phyloP scores from a whole-genome alignment of 805 yeast species.

The Yarrowia sp. region DNA sequence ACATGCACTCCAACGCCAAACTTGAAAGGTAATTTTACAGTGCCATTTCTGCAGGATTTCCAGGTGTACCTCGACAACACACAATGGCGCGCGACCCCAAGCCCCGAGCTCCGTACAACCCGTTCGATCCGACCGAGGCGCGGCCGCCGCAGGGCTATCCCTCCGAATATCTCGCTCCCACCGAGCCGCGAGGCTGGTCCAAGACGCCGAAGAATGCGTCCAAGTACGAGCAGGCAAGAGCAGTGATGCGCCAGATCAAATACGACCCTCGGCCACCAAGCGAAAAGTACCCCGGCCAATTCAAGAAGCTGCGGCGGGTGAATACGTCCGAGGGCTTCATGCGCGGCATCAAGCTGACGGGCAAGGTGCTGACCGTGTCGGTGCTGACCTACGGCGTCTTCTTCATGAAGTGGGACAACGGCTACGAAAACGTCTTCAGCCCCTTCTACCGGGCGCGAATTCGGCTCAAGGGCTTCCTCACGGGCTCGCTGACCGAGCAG shows the following conservation, averaged over 20 bases:
- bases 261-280: slow-evolving; percentile 78
- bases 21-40: too few species aligned
- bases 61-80: background rate
- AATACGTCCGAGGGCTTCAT: slow-evolving; percentile 52
- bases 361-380: slow-evolving; percentile 49
- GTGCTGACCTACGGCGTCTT: slow-evolving; percentile 61
- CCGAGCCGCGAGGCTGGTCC: slow-evolving; percentile 54
- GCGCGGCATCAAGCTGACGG: slow-evolving; percentile 59
- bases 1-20: too few species aligned
- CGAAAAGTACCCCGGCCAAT: slow-evolving; percentile 74
- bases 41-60: too few species aligned
- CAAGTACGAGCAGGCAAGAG: slow-evolving; percentile 64
- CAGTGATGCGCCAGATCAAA: slow-evolving; percentile 68
- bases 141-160: slow-evolving; percentile 87
- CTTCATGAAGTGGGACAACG: slow-evolving; percentile 82
- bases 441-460: slow-evolving; percentile 64
- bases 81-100: background rate
- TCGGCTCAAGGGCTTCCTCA: slow-evolving; percentile 50
- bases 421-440: slow-evolving; percentile 70
- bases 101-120: slow-evolving; percentile 72
- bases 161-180: slow-evolving; percentile 70
- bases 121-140: slow-evolving; percentile 72
- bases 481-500: slow-evolving; percentile 54
- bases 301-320: slow-evolving; percentile 62
- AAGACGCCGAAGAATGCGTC: slow-evolving; percentile 63